Base-by-base conservation (phyloP, 345 rosid species). In the Raphanus raphanistrum region DNA sequence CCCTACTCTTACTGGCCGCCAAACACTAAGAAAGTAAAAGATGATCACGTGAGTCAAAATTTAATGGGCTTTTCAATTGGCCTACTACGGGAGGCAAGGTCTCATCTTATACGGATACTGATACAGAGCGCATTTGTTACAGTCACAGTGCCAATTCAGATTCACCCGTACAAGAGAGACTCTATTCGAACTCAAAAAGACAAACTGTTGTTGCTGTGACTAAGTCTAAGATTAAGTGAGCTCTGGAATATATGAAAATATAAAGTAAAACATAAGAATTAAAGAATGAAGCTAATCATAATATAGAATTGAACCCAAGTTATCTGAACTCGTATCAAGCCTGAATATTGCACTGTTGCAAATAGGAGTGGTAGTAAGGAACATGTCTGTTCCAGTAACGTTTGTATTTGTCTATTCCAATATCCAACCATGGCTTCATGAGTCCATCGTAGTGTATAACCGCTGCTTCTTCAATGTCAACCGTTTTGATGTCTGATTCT, bases 361-460 rank as follows among this genome's bases (percentile, higher is more conserved):
- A 79, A 73, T 76, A 77, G 29, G 86, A 84, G 71, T 86, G 81
- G 52, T 84, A 78, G 73, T 79, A 85, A 6, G 84, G 86, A 35
- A 95, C 73, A 68, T 90, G 85, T 60, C 68, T 81, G 82, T 84
- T 85, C 99, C 99, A 95, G 68, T 88, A 87, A 57, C 81, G 81
- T 82, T 87, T 95, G 76, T 90, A 90, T 82, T 87, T 87, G 5
- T 76, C 79, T 72, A 91, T 82, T 73, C 89, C 98, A 5, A 91
- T 88, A 38, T 95, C 97, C 65, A 91, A 83, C 99, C 99, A 95
- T 13, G 99, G 99, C 83, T 95, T 92, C 97, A 85, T 88, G 75
- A 89, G 80, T 61, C 99, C 99, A 62, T 91, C 90, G 32, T 84
- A 95, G 80, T 95, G 99, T 77, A 91, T 81, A 63, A 95, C 98